These are phyloP conservation scores for Singerocomus inundabilis DNA, from an alignment of 1,284 basidiomycete genomes.

Conservation along the genomic window DNA sequence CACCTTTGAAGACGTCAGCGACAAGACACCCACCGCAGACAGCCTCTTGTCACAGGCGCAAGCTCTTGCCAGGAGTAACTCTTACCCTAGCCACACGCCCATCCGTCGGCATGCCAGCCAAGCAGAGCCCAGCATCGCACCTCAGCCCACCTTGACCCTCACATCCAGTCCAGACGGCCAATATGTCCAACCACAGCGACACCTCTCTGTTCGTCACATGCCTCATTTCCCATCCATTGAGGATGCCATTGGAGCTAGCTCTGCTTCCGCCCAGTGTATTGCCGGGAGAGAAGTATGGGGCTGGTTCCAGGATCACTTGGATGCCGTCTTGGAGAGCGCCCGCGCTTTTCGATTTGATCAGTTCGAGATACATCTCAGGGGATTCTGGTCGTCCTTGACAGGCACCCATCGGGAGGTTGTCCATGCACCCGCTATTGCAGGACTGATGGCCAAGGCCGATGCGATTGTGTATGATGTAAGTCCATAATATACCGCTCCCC, in stretches of 20 bases:
- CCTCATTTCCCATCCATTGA: constrained; percentile 81
- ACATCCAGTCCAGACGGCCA: constrained; percentile 45
- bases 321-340: constrained; percentile 73
- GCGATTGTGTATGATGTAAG: constrained; percentile 85
- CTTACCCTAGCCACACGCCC: constrained; percentile 67
- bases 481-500: constrained; percentile 14
- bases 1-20: constrained; percentile 62
- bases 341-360: constrained; percentile 79
- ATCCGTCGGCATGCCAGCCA: constrained; percentile 67
- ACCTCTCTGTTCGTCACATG: constrained; percentile 71
- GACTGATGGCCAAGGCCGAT: constrained; percentile 84
- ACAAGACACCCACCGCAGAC: constrained; percentile 80
- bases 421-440: constrained; percentile 82
- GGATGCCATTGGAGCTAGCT: constrained; percentile 73
- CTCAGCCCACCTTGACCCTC: constrained; percentile 54
- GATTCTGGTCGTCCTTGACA: constrained; percentile 75
- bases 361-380: constrained; percentile 79
- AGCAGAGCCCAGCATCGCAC: constrained; percentile 47
- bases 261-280: constrained; percentile 68
- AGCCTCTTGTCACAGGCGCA: constrained; percentile 75
- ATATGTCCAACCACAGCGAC: constrained; percentile 42
- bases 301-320: constrained; percentile 85
- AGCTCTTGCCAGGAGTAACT: constrained; percentile 50
- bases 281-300: constrained; percentile 81
- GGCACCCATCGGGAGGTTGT: constrained; percentile 80